Percentiles rank a stretch among this genome's conserved stretches.
These are phyloP conservation scores for Colletotrichum sp. DNA, from an alignment of 2,329 filamentous ascomycete genomes.

Conservation along the genomic window DNA sequence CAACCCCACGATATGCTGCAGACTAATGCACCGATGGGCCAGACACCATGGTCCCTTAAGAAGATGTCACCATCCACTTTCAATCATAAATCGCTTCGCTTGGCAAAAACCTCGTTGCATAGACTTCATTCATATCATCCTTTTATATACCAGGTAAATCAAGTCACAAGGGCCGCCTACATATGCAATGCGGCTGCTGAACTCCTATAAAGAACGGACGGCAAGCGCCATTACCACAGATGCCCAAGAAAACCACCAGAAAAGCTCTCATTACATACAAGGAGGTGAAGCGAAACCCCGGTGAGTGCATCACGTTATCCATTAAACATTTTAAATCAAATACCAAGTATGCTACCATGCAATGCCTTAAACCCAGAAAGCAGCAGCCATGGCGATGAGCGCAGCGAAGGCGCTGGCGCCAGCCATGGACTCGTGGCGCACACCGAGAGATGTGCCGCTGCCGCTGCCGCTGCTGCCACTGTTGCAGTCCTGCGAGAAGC, in stretches of 20 bases:
- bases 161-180: not conserved
- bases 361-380: slow-evolving; percentile 32
- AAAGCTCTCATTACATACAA: slow-evolving; percentile 12
- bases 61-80: not conserved
- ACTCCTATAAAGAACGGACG: slow-evolving; percentile 15
- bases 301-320: not conserved
- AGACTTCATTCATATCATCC: not conserved
- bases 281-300: not conserved
- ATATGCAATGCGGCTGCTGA: not conserved
- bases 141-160: not conserved
- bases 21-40: not conserved
- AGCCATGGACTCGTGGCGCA: slow-evolving; percentile 28
- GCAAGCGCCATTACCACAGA: slow-evolving; percentile 20
- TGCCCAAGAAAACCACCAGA: not conserved
- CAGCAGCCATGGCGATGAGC: slow-evolving; percentile 36
- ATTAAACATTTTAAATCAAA: not conserved
- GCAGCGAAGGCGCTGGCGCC: slow-evolving; percentile 42
- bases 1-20: not conserved
- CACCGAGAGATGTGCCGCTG: slow-evolving; percentile 26
- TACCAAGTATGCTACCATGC: not conserved
- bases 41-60: not conserved
- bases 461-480: slow-evolving; percentile 21
- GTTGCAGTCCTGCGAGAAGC: slow-evolving; percentile 45
- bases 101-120: not conserved
- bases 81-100: not conserved